A percentile compares a stretch with the other conserved stretches of the same genome.
Evolutionary conservation across 257 asterid genomes (phyloP).

Genomic region (Prunella vulgaris): DNA sequence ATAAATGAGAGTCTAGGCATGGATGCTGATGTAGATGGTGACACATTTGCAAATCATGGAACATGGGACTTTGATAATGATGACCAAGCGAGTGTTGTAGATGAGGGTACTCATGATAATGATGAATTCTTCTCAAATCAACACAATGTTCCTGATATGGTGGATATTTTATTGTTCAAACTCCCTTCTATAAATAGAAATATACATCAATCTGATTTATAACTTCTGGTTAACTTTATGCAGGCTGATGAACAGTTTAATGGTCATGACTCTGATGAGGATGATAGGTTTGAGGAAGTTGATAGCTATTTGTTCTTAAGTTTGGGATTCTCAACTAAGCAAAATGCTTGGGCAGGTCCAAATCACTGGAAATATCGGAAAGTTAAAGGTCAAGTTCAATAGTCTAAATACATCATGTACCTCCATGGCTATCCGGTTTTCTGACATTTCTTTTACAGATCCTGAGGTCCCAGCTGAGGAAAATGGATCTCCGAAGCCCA

Average conservation of each 20-base stretch:
- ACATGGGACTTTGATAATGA: constrained; percentile 68
- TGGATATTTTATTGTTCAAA: constrained; percentile 20
- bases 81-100: constrained; percentile 50
- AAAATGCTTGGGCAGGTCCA: constrained; percentile 99
- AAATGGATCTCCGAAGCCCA: constrained; percentile 57
- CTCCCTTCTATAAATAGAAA: background rate
- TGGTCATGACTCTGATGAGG: constrained; percentile 44
- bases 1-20: constrained; percentile 31
- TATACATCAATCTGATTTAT: background rate
- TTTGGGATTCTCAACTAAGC: constrained; percentile 76
- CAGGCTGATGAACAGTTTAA: constrained; percentile 52
- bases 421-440: background rate
- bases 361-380: constrained; percentile 91
- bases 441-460: constrained; percentile 33
- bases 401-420: constrained; percentile 16
- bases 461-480: constrained; percentile 47
- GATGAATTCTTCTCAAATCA: constrained; percentile 45
- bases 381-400: constrained; percentile 48
- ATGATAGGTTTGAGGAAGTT: constrained; percentile 61
- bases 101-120: constrained; percentile 46
- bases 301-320: constrained; percentile 68
- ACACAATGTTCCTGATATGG: constrained; percentile 45
- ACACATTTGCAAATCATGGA: constrained; percentile 43
- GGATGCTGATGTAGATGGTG: constrained; percentile 39
- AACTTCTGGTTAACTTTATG: constrained; percentile 23